phyloP scores from a whole-genome alignment of 75 land plant species.

The Picea glauca region DNA sequence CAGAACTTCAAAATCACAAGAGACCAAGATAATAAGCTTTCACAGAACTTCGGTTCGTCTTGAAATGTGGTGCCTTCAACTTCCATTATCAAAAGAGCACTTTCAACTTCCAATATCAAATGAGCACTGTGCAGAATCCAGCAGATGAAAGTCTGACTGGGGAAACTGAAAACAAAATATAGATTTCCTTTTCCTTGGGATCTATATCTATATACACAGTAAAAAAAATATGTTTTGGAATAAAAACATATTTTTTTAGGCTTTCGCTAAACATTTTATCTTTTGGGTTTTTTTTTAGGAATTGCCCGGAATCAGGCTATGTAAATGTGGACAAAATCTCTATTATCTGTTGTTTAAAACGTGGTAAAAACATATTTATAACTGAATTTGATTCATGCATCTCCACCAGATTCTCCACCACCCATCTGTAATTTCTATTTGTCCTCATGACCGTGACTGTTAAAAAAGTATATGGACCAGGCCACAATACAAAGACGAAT shows the following conservation, averaged over 20 bases:
- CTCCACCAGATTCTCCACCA: too few relatives aligned
- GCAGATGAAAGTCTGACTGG: background rate
- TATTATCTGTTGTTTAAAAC: too few relatives aligned
- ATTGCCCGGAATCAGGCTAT: too few relatives aligned
- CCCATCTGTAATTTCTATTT: too few relatives aligned
- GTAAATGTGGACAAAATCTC: too few relatives aligned
- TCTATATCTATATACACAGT: slow-evolving; percentile 1
- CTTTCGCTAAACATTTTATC: too few relatives aligned
- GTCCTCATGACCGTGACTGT: too few relatives aligned
- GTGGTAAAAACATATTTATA: too few relatives aligned
- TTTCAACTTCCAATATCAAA: background rate
- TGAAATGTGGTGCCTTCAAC: background rate
- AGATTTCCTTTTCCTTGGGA: background rate
- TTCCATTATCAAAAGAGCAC: background rate
- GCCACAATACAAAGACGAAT: too few relatives aligned
- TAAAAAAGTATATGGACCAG: too few relatives aligned
- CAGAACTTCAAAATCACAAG: background rate
- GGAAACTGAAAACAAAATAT: background rate
- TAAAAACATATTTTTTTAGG: background rate
- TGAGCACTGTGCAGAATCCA: background rate
- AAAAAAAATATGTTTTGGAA: background rate
- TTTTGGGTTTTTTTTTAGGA: too few relatives aligned
- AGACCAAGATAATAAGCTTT: background rate
- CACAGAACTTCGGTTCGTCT: background rate
- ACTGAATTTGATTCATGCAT: too few relatives aligned